phyloP scores from a whole-genome alignment of 768 basidiomycete genomes.

The Mycena leptocephala region DNA sequence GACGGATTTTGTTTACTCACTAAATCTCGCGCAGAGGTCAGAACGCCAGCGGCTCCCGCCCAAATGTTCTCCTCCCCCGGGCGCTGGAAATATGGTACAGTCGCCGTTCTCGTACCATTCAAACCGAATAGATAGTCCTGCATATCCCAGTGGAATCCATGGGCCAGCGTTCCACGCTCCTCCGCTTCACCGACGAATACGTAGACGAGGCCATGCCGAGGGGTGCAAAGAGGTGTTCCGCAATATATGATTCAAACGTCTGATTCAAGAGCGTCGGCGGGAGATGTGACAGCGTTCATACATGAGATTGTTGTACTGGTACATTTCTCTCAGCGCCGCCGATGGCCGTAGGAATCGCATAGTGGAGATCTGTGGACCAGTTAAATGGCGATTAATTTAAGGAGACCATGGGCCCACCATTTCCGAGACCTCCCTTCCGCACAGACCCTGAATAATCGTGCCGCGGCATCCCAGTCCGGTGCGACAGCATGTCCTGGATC shows the following conservation, averaged over 20 bases:
- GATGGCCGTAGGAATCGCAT: conserved; percentile 58
- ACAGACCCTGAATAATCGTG: conserved; percentile 57
- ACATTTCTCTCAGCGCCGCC: conserved; percentile 57
- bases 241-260: conserved; percentile 57
- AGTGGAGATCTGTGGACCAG: conserved; percentile 53
- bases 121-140: conserved; percentile 45
- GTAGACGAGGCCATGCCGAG: conserved; percentile 59
- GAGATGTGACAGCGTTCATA: conserved; percentile 60
- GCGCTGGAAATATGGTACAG: conserved; percentile 57
- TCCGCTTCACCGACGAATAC: conserved; percentile 58
- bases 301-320: conserved; percentile 66
- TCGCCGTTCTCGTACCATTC: conserved; percentile 53
- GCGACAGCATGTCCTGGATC: conserved; percentile 60
- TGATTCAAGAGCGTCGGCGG: conserved; percentile 56
- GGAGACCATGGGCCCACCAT: conserved; percentile 46
- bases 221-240: conserved; percentile 55
- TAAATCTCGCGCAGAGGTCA: conserved; percentile 59
- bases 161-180: conserved; percentile 48
- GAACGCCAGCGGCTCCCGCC: conserved; percentile 60
- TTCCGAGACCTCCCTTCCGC: conserved; percentile 50
- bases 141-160: conserved; percentile 55
- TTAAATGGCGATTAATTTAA: not conserved
- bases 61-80: conserved; percentile 57
- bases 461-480: conserved; percentile 63
- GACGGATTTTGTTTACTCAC: conserved; percentile 40